These are phyloP conservation scores for Amphirosellinia nigrospora DNA, from an alignment of 495 filamentous ascomycete species.

Conservation along the genomic window DNA sequence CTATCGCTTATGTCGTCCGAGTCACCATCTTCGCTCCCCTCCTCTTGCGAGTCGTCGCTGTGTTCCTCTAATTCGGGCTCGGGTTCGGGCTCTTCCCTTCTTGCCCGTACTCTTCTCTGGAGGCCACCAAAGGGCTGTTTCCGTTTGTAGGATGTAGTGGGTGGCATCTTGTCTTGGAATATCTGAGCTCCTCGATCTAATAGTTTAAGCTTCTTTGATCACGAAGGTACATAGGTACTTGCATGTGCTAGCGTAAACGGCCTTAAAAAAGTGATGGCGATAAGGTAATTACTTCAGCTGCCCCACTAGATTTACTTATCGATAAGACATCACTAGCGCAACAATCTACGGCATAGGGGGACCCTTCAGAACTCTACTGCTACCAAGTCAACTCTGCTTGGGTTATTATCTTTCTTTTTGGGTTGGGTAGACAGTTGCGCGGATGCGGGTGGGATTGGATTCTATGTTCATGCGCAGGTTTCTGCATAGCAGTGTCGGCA, in stretches of 20 bases:
- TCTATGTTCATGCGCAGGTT: slow-evolving; percentile 1
- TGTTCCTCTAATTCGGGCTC: slow-evolving; percentile 55
- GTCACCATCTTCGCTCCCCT: slow-evolving; percentile 42
- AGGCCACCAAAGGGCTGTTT: slow-evolving; percentile 44
- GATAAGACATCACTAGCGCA: not conserved
- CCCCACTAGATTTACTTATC: not conserved
- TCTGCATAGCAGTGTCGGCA: not conserved
- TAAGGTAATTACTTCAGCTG: not conserved
- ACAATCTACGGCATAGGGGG: not conserved
- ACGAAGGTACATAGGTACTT: not conserved
- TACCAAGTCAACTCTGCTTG: not conserved
- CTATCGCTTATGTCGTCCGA: slow-evolving; percentile 27
- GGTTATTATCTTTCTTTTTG: too few species aligned
- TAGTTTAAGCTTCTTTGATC: not conserved
- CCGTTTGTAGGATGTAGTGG: slow-evolving; percentile 26
- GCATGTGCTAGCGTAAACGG: not conserved
- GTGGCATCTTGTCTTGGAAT: slow-evolving; percentile 25
- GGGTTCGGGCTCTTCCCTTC: slow-evolving; percentile 63
- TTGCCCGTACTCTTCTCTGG: slow-evolving; percentile 65
- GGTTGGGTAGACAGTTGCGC: not conserved
- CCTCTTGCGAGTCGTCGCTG: slow-evolving; percentile 40
- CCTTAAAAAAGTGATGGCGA: not conserved
- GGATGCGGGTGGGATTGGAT: not conserved
- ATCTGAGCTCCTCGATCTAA: not conserved
- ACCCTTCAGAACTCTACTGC: not conserved